These are phyloP conservation scores for Cucurbita pepo DNA, from an alignment of 306 rosid species.

Conservation along the genomic window DNA sequence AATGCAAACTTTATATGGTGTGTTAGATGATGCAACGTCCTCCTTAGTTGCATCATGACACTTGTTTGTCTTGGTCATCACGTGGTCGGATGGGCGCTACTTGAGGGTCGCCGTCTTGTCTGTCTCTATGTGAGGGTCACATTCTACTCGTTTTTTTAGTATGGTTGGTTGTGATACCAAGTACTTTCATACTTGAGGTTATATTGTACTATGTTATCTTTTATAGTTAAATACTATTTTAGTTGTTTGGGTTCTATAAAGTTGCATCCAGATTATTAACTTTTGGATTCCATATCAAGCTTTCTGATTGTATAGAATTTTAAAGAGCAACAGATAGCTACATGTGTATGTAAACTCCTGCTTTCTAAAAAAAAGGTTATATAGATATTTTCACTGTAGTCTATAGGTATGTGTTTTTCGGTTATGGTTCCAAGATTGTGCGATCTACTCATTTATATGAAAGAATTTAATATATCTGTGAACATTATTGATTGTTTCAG, in stretches of 20 bases:
- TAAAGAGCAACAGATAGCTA: neutral
- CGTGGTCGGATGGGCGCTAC: too few species aligned
- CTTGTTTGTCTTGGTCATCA: too few species aligned
- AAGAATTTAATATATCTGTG: neutral
- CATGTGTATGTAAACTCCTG: neutral
- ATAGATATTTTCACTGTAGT: neutral
- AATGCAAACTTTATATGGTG: too few species aligned
- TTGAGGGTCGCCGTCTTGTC: too few species aligned
- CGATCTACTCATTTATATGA: neutral
- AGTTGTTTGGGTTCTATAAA: neutral
- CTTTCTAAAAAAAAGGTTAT: neutral
- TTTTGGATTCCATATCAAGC: neutral
- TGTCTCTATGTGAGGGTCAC: too few species aligned
- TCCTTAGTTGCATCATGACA: too few species aligned
- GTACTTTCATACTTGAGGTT: too few species aligned
- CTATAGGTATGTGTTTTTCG: neutral
- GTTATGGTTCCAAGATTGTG: neutral
- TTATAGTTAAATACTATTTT: too few species aligned
- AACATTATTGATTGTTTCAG: slow-evolving; percentile 16
- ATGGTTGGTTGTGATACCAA: too few species aligned
- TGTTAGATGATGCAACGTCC: too few species aligned
- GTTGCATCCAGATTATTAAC: neutral
- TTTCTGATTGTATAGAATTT: neutral
- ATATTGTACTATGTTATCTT: too few species aligned
- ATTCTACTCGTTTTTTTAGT: too few species aligned